Conservation (phyloP, 129 eudicot species). For the Scalesia atractyloides region DNA sequence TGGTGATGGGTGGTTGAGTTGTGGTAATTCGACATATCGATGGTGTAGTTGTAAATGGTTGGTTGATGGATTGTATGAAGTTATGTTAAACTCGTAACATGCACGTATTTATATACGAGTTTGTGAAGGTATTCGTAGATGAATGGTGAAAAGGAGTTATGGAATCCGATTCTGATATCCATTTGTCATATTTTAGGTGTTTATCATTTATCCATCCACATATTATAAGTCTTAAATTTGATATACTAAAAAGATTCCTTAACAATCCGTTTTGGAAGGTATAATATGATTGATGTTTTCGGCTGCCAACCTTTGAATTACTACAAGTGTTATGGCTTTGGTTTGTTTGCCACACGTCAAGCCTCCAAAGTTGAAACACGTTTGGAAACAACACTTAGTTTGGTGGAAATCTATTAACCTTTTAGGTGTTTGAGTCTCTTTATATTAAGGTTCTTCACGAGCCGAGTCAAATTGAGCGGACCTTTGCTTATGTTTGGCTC, state of each 20-base stretch:
- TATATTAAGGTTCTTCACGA: neutral
- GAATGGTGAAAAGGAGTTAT: neutral
- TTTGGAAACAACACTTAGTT: neutral
- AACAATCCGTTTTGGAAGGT: neutral
- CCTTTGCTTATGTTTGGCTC: too few species aligned
- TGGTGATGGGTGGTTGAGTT: conserved; percentile 7
- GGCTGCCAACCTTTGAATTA: conserved; percentile 3
- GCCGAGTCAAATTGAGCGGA: too few species aligned
- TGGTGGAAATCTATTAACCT: neutral
- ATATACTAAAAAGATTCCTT: conserved; percentile 3
- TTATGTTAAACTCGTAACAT: neutral
- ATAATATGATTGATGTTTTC: neutral
- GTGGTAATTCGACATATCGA: conserved; percentile 21
- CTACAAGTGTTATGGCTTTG: neutral
- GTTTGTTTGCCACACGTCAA: neutral
- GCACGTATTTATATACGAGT: conserved; percentile 2
- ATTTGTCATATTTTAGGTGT: neutral
- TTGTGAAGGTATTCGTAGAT: neutral
- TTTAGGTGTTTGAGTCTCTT: neutral
- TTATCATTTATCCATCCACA: neutral
- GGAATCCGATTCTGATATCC: conserved; percentile 12
- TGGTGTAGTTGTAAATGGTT: neutral
- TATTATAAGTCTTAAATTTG: conserved; percentile 8
- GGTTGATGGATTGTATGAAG: conserved; percentile 8
- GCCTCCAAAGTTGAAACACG: neutral